Base-by-base conservation (phyloP, 2,329 filamentous ascomycete species). In the Cladosporium sp. region DNA sequence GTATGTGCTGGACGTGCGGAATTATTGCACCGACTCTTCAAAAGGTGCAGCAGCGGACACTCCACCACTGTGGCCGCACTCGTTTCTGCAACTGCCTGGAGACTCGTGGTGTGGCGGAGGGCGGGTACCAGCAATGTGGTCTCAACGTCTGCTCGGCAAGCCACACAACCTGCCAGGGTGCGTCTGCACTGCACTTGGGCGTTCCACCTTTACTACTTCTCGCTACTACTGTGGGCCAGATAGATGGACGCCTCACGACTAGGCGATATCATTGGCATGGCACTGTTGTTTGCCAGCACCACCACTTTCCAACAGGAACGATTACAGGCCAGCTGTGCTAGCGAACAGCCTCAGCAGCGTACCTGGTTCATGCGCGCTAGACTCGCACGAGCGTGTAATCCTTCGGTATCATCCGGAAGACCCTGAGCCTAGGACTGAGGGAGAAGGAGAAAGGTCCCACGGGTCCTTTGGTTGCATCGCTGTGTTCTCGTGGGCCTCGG, bases 351-450 rank as follows among this genome's bases (percentile, higher is more conserved):
- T 46, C 40, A 21, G n/a, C 26, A 57, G 55, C 33, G 55, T 57
- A 40, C 55, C 55, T 57, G 55, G 40, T 57, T 57, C 55, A 57
- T 33, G 33, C 55, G 23, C 21, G 21, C 35, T 44, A 44, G 56
- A 59, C 56, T 46, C 37, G 56, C 56, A 26, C 37, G 56, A 59
- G 37, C 35, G 56, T 40, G 23, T 40, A 40, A 59, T 59, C 56
- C 56, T 59, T 46, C 56, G 56, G 56, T 26, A 59, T 44, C 35
- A 35, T 59, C 56, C 56, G 55, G 33, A 23, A 46, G 56, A 59
- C 56, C 56, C 56, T 59, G 56, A 31, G 52, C 18, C 52, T 21
- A 55, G 4, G 52, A 31, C n/a, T 31, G 28, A 55, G 52, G 8
- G 28, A 46, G 40, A 46, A 46, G n/a, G 23, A 26, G 23, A 26